Percentiles rank a stretch among this genome's conserved stretches.
These are phyloP conservation scores for Closterium sp. DNA, from an alignment of 139 green algal species.

Conservation along the genomic window DNA sequence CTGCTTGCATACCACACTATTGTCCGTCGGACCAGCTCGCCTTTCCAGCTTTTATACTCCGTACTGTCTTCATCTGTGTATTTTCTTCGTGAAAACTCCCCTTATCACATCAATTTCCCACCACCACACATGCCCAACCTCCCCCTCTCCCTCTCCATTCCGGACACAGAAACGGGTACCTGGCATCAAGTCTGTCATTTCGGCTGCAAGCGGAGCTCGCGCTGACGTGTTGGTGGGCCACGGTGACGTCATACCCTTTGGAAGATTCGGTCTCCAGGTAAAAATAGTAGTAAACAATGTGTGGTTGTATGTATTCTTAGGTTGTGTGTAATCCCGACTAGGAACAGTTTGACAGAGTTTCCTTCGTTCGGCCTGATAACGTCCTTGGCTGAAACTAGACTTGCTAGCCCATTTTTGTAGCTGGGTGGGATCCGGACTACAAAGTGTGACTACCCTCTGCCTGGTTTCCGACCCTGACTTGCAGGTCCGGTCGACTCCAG, in stretches of 20 bases:
- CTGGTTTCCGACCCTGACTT: neutral
- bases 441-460: no score
- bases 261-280: constrained; percentile 25
- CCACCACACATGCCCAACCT: neutral
- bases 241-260: constrained; percentile 51
- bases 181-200: constrained; percentile 56
- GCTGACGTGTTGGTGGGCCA: constrained; percentile 43
- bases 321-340: no score
- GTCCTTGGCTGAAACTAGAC: no score
- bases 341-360: no score
- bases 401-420: no score
- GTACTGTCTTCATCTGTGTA: neutral
- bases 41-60: neutral
- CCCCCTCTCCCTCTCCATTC: neutral
- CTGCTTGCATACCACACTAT: no score
- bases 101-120: neutral
- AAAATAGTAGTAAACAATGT: neutral
- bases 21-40: no score
- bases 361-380: no score
- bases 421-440: no score
- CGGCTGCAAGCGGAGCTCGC: constrained; percentile 40
- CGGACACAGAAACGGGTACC: constrained; percentile 5
- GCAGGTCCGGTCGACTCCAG: neutral
- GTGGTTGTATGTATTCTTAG: no score
- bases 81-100: no score